Evolutionary conservation across 2,329 filamentous ascomycete genomes (phyloP).

Genomic region (Sporothrix pallida): DNA sequence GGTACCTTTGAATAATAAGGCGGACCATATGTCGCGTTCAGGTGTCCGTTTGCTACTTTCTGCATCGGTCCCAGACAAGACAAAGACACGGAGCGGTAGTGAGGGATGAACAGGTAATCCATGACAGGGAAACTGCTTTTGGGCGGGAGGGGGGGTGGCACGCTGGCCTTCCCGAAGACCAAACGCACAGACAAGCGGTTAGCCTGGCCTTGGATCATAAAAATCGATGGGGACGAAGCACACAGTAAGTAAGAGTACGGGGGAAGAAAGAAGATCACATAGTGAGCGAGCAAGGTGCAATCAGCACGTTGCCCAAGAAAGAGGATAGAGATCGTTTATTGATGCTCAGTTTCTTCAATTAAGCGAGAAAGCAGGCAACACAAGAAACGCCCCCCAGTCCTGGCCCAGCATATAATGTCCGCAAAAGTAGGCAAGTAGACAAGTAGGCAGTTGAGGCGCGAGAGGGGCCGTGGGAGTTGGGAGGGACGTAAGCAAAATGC

Average conservation of each 20-base stretch:
- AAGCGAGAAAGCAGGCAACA: constrained; percentile 31
- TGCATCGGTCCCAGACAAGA: neutral
- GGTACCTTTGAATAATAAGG: too few species aligned
- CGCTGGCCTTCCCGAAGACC: neutral
- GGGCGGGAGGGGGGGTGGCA: neutral
- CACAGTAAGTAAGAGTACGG: too few species aligned
- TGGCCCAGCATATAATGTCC: neutral
- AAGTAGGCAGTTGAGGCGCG: neutral
- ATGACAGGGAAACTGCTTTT: neutral
- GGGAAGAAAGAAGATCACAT: neutral
- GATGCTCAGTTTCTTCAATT: constrained; percentile 18
- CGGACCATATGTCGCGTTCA: neutral
- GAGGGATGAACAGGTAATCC: neutral
- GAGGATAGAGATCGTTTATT: neutral
- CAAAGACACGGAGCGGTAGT: neutral
- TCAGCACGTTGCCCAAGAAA: neutral
- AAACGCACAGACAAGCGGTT: neutral
- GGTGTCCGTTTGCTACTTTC: neutral
- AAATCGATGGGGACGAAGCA: neutral
- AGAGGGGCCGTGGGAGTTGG: neutral
- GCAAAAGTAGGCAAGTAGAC: constrained; percentile 1
- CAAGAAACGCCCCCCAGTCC: constrained; percentile 13
- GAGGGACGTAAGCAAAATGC: neutral
- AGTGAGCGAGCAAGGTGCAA: constrained; percentile 1
- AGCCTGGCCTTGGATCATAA: neutral